Conservation (phyloP, 257 asterid species). For the Nicotiana sylvestris region DNA sequence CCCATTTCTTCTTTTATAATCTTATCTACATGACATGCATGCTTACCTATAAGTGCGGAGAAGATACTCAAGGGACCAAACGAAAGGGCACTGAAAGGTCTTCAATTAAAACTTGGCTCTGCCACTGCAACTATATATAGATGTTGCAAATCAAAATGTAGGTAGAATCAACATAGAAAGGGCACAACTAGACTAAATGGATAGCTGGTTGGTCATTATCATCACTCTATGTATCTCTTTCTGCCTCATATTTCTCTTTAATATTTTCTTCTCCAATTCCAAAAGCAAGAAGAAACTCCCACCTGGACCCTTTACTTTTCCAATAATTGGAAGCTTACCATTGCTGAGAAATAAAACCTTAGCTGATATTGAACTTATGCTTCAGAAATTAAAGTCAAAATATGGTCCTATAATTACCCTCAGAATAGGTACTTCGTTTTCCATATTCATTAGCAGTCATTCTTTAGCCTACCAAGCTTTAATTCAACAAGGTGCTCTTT, state of each 20-base stretch:
- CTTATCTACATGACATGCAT: too few relatives aligned
- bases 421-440: conserved; percentile 14
- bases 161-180: too few relatives aligned
- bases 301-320: conserved; percentile 14
- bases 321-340: conserved; percentile 32
- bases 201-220: not conserved
- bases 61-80: too few relatives aligned
- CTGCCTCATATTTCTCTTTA: not conserved
- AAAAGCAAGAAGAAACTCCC: too few relatives aligned
- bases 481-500: not conserved
- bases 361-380: conserved; percentile 26
- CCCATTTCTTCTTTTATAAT: too few relatives aligned
- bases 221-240: not conserved
- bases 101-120: too few relatives aligned
- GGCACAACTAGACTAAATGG: too few relatives aligned
- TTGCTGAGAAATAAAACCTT: conserved; percentile 20
- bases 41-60: too few relatives aligned
- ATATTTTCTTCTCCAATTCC: not conserved
- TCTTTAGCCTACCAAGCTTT: conserved; percentile 10
- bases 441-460: conserved; percentile 25
- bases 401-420: conserved; percentile 39
- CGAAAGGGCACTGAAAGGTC: too few relatives aligned
- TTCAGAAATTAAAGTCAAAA: conserved; percentile 23
- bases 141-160: too few relatives aligned
- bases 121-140: too few relatives aligned